Evolutionary conservation across 2,329 filamentous ascomycete species (phyloP).

Genomic region (Exophiala bonariae): DNA sequence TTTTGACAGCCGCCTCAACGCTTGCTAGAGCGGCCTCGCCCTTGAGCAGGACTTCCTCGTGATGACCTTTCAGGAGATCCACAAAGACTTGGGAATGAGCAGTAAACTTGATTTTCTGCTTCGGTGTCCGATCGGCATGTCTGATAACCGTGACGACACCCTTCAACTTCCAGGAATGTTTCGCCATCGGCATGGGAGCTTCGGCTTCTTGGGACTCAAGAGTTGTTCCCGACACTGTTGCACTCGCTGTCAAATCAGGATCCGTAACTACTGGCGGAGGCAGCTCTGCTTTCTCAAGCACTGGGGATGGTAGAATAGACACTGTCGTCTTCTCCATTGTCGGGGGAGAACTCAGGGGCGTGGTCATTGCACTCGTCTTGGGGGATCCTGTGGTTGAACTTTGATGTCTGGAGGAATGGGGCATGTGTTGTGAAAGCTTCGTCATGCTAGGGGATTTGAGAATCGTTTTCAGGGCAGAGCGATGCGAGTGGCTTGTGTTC

Average conservation of each 20-base stretch:
- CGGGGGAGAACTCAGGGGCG: conserved; percentile 36
- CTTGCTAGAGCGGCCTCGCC: conserved; percentile 86
- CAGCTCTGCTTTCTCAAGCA: conserved; percentile 30
- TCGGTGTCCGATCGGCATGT: conserved; percentile 94
- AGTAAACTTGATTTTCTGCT: conserved; percentile 99
- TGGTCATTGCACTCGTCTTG: conserved; percentile 37
- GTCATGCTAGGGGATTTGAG: conserved; percentile 67
- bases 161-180: conserved; percentile 97
- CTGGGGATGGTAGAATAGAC: conserved; percentile 9
- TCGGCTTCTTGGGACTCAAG: conserved; percentile 31
- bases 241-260: conserved; percentile 5
- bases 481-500: conserved; percentile 43
- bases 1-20: conserved; percentile 82
- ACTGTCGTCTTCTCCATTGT: conserved; percentile 30
- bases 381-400: conserved; percentile 41
- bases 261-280: conserved; percentile 44
- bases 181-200: conserved; percentile 65
- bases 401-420: conserved; percentile 43
- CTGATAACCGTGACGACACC: conserved; percentile 95
- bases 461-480: conserved; percentile 56
- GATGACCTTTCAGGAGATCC: conserved; percentile 88
- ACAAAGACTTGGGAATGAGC: conserved; percentile 97
- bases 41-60: conserved; percentile 92
- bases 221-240: conserved; percentile 10
- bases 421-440: conserved; percentile 45